phyloP scores from a whole-genome alignment of 1,284 basidiomycete species.

The Tilletia indica region DNA sequence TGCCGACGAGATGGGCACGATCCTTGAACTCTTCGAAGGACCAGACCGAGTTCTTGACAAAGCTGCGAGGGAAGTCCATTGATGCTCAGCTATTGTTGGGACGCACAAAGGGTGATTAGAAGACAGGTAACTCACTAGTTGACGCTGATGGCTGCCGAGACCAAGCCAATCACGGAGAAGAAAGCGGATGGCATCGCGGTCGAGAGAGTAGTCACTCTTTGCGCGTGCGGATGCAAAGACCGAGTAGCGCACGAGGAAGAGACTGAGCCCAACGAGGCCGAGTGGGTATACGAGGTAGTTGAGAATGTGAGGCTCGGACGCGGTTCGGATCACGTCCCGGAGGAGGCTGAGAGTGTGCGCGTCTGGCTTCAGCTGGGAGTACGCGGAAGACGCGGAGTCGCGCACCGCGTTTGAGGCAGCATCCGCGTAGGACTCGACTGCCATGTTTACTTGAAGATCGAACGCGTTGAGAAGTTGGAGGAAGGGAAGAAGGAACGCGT shows the following conservation, averaged over 20 bases:
- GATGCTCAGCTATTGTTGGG: too few species aligned
- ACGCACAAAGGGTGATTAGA: not conserved
- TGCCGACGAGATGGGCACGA: constrained; percentile 5
- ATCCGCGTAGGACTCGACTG: too few species aligned
- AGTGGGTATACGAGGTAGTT: not conserved
- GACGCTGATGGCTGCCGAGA: not conserved
- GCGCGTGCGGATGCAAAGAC: not conserved
- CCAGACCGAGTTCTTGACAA: not conserved
- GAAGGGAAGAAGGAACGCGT: too few species aligned
- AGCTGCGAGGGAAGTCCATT: not conserved
- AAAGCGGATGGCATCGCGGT: not conserved
- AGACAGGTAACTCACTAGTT: not conserved
- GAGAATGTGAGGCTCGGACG: not conserved
- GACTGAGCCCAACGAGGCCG: not conserved
- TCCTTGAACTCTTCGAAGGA: constrained; percentile 5
- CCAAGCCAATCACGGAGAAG: not conserved
- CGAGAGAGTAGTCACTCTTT: not conserved
- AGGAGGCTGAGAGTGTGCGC: not conserved
- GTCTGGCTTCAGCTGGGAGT: too few species aligned
- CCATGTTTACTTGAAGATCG: too few species aligned
- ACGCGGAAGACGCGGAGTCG: too few species aligned
- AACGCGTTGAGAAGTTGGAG: too few species aligned
- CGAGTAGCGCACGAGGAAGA: not conserved
- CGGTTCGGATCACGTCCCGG: not conserved
- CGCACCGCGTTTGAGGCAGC: too few species aligned